Base-by-base conservation (phyloP, 352 stramenopile species). In the Pythium sp. region DNA sequence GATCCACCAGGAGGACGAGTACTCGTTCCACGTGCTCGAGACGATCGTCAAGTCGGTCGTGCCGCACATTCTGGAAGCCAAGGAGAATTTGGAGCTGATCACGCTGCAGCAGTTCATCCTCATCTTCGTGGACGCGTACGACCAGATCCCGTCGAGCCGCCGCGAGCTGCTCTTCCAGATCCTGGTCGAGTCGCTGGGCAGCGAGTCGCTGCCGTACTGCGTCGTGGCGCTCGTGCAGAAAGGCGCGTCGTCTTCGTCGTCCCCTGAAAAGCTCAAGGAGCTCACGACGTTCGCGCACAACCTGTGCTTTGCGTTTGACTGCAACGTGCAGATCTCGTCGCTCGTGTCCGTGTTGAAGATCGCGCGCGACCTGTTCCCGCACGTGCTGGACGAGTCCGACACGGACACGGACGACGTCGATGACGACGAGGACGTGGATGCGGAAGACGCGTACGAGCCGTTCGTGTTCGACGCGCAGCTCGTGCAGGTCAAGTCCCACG, bases 11-110 rank as follows among this genome's bases (percentile, higher is more conserved):
- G 80, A 94, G 15, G 89, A 96, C 58, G 89, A 91, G 46, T 94
- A 96, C 74, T 93, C 89, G 58, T 95, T 94, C 69, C 80, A 94
- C 51, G 87, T 96, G 41, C 74, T 96, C n/a, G 84, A 94, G 62
- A 92, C 86, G 7, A 94, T 96, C 46, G 81, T 94, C 58, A 84
- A 88, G 70, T 74, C 84, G 6, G 86, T 92, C 14, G 87, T 94
- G 53, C 87, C 86, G 1, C 85, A 96, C 70, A 87, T 96, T n/a
- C 49, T 90, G 7, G 67, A 68, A 5, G 53, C 59, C 0, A 70
- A 72, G 20, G 67, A 68, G 2, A 61, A 38, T 7, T 26, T 26
- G 11, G 34, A 30, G n/a, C 36, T 64, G 15, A 86, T 96, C 56
- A 85, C 85, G 11, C 72, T 77, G 20, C 84, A 93, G 73, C 79